Evolutionary conservation across 371 early-diverging fungal genomes (phyloP).

Genomic region (Syncephalastrum sp.): DNA sequence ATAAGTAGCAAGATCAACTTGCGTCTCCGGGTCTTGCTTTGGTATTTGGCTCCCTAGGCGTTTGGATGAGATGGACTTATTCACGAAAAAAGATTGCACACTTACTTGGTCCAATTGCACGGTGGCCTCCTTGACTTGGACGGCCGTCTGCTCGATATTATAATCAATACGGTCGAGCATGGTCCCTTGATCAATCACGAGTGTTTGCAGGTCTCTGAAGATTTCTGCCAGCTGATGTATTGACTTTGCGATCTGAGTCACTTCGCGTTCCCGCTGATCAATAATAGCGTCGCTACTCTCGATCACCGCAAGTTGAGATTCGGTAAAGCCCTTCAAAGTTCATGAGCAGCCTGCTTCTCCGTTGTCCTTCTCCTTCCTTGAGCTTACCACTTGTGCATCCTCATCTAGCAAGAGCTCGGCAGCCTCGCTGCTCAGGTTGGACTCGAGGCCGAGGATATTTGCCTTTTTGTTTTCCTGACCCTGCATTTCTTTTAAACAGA

Average conservation of each 20-base stretch:
- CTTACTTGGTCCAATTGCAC: slow-evolving; percentile 81
- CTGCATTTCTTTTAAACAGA: slow-evolving; percentile 35
- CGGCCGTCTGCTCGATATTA: slow-evolving; percentile 86
- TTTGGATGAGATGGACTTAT: background rate
- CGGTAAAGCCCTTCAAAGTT: slow-evolving; percentile 74
- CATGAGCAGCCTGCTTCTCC: background rate
- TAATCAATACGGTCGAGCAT: slow-evolving; percentile 97
- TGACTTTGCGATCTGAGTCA: slow-evolving; percentile 90
- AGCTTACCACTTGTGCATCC: slow-evolving; percentile 44
- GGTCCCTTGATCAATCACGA: slow-evolving; percentile 97
- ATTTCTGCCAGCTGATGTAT: slow-evolving; percentile 89
- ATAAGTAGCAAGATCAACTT: slow-evolving; percentile 64
- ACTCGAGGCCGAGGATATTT: slow-evolving; percentile 43
- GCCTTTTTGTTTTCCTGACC: slow-evolving; percentile 50
- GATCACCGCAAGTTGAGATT: slow-evolving; percentile 77
- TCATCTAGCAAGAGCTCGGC: slow-evolving; percentile 46
- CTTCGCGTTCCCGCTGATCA: slow-evolving; percentile 84
- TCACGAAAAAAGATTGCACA: background rate
- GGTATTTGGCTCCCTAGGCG: slow-evolving; percentile 59
- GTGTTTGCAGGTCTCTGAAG: slow-evolving; percentile 87
- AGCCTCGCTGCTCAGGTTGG: slow-evolving; percentile 40
- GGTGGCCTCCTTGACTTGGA: slow-evolving; percentile 81
- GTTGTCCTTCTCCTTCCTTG: background rate
- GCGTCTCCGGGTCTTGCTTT: slow-evolving; percentile 63
- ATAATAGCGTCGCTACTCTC: slow-evolving; percentile 72